A percentile compares a stretch with the other conserved stretches of the same genome.
These are phyloP conservation scores for Phoenix roebelenii DNA, from an alignment of 176 grass and related monocot genomes.

Conservation along the genomic window DNA sequence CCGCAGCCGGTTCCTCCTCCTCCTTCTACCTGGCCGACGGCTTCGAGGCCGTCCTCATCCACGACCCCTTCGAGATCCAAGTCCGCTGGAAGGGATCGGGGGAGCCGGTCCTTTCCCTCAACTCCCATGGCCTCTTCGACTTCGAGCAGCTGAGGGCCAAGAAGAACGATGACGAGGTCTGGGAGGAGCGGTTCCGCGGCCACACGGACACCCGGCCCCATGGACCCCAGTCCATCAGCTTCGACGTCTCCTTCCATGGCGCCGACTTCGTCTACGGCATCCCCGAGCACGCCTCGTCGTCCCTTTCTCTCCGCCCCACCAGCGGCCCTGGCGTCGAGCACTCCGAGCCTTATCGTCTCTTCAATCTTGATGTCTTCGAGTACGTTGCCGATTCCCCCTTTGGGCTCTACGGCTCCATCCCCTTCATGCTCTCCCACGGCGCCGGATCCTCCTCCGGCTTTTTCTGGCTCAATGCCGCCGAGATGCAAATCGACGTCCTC, in stretches of 20 bases:
- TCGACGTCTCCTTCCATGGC: constrained; percentile 77
- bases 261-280: constrained; percentile 89
- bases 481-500: constrained; percentile 97
- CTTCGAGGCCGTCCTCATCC: constrained; percentile 52
- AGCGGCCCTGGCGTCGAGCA: constrained; percentile 66
- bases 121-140: constrained; percentile 86
- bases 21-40: constrained; percentile 56
- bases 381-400: constrained; percentile 82
- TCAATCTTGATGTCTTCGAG: constrained; percentile 92
- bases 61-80: constrained; percentile 70
- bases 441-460: constrained; percentile 48
- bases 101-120: constrained; percentile 63
- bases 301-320: constrained; percentile 58
- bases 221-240: constrained; percentile 82
- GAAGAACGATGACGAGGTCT: constrained; percentile 46
- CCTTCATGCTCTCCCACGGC: constrained; percentile 88
- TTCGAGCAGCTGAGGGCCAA: constrained; percentile 62
- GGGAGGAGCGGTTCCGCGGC: constrained; percentile 78
- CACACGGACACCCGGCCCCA: constrained; percentile 76
- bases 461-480: constrained; percentile 95
- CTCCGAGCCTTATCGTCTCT: constrained; percentile 88
- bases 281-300: constrained; percentile 73
- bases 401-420: constrained; percentile 81
- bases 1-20: constrained; percentile 18
- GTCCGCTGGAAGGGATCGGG: constrained; percentile 29